Conservation (phyloP, 2,329 filamentous ascomycete genomes). For the Alternaria triticina region DNA sequence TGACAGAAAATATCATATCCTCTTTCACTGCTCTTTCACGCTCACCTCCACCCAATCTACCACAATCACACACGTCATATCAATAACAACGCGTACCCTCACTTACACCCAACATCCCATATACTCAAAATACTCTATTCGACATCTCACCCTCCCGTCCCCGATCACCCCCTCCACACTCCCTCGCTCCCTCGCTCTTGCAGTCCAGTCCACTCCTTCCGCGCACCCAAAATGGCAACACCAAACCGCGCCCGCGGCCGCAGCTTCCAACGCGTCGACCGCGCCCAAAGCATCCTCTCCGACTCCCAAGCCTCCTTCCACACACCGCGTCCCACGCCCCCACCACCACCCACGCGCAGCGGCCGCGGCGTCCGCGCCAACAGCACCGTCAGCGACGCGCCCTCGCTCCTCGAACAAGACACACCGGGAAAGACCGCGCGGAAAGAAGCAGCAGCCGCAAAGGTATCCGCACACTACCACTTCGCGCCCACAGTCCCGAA, state of each 20-base stretch:
- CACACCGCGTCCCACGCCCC: slow-evolving; percentile 3
- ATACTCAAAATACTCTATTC: background rate
- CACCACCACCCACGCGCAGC: background rate
- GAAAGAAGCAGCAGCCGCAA: background rate
- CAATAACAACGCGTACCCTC: background rate
- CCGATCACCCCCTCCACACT: background rate
- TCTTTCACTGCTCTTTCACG: background rate
- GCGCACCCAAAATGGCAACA: background rate
- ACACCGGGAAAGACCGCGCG: background rate
- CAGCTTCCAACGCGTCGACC: background rate
- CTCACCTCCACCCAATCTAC: background rate
- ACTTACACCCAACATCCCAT: background rate
- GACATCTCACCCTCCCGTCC: too few species aligned
- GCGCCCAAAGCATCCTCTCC: slow-evolving; percentile 11
- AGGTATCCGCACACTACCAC: slow-evolving; percentile 13
- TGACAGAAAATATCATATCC: background rate
- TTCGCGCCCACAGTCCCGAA: slow-evolving; percentile 29
- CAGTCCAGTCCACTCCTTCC: background rate
- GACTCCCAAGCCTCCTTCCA: background rate
- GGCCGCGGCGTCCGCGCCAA: background rate
- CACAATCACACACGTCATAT: background rate
- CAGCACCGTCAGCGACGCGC: background rate
- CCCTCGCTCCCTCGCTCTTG: background rate
- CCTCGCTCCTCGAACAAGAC: background rate
- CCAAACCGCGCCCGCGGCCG: background rate